Conservation (phyloP, 1,284 basidiomycete genomes). For the Leccinum pachyderme region DNA sequence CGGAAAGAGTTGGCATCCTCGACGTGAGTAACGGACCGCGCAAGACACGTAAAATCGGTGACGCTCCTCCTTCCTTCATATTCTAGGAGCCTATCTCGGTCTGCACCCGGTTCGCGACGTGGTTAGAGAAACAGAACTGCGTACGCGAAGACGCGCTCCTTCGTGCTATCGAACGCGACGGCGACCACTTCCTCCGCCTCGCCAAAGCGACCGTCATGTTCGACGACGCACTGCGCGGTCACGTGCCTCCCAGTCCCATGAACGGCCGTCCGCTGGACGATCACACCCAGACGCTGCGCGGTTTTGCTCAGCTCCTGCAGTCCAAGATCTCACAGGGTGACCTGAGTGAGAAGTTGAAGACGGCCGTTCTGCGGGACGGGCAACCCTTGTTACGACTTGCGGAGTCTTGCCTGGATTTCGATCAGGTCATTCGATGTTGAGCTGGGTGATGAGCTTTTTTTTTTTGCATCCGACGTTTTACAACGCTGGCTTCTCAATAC, state of each 20-base stretch:
- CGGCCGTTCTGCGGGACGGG: slow-evolving; percentile 27
- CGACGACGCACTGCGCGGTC: slow-evolving; percentile 15
- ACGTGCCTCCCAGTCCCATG: background rate
- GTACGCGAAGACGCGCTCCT: slow-evolving; percentile 3
- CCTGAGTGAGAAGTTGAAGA: slow-evolving; percentile 18
- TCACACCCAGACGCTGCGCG: slow-evolving; percentile 14
- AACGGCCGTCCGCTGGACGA: slow-evolving; percentile 5
- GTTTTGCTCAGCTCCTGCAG: slow-evolving; percentile 16
- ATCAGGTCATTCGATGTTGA: slow-evolving; percentile 9
- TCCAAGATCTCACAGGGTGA: slow-evolving; percentile 10
- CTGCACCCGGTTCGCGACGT: slow-evolving; percentile 19
- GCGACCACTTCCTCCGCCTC: slow-evolving; percentile 12
- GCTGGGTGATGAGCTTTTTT: slow-evolving; percentile 5
- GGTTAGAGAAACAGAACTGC: slow-evolving; percentile 17
- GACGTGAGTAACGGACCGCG: slow-evolving; percentile 11
- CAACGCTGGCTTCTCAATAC: background rate
- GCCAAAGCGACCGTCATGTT: slow-evolving; percentile 19
- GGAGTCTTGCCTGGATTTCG: slow-evolving; percentile 24
- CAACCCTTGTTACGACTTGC: slow-evolving; percentile 20
- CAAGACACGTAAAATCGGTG: background rate
- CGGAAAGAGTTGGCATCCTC: background rate
- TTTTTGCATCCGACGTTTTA: background rate
- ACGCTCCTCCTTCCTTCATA: background rate
- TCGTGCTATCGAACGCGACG: slow-evolving; percentile 22
- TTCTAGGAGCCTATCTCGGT: slow-evolving; percentile 14